Base-by-base conservation (phyloP, 2,329 filamentous ascomycete species). In the Cytospora leucostoma region DNA sequence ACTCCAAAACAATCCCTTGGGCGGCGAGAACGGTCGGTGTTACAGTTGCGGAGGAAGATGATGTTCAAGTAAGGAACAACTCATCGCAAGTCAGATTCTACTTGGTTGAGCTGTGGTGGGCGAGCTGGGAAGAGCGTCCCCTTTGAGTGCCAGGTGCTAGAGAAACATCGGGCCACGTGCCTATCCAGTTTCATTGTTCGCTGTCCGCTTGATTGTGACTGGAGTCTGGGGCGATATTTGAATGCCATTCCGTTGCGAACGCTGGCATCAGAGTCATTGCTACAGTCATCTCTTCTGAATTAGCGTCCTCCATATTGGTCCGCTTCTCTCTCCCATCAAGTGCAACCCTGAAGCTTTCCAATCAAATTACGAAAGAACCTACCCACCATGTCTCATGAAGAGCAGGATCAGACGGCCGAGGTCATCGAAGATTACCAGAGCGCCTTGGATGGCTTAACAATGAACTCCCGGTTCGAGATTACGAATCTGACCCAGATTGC, bases 401-500 rank as follows among this genome's bases (percentile, higher is more conserved):
- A 79, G 70, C 77, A 78, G 69, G 77, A 79, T 70, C 77, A 78
- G 70, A 79, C 90, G 68, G 92, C 91, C 75, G 93, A 96, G 78
- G 92, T 99, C 71, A 93, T 93, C 67, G 90, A 94, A 77, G 95
- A 98, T 79, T 99, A 97, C 80, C 91, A 90, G 75, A 91, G 92
- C 73, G 95, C 93, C 61, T 82, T 99, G 74, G 91, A 96, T 79
- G 94, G 97, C 77, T 83, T 99, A 72, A 91, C 90, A 68, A 85
- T 88, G 74, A 97, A 97, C 79, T 92, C 92, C 78, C 89, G 93
- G 73, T 92, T 92, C 77, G 94, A 98, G 78, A 99, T 99, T 76
- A 94, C 91, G 82, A 98, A 96, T 78, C 79, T 99, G 78, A 99
- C 95, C 67, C 88, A 97, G 75, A 98, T 99, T 78, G 95, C 95